Conservation (phyloP, 331 rosid species). For the Pyracantha coccinea region DNA sequence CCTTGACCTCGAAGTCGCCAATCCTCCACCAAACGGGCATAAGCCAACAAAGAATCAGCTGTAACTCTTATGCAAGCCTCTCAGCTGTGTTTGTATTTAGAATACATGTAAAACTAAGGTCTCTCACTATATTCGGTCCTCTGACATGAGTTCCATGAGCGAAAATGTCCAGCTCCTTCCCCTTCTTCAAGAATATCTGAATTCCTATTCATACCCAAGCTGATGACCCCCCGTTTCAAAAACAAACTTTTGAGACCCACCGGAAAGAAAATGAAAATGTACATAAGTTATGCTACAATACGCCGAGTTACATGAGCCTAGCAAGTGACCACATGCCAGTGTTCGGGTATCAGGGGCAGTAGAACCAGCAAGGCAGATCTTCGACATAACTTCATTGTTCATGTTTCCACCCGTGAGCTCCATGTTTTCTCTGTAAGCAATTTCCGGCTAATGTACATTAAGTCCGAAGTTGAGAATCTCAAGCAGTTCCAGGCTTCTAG, state of each 20-base stretch:
- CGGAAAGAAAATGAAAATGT: background rate
- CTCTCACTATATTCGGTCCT: background rate
- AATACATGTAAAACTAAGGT: background rate
- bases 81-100: background rate
- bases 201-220: background rate
- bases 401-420: background rate
- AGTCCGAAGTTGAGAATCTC: background rate
- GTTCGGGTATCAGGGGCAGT: background rate
- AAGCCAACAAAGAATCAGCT: background rate
- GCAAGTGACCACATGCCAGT: background rate
- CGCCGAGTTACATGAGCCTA: conserved; percentile 1
- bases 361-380: conserved; percentile 10
- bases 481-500: background rate
- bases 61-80: background rate
- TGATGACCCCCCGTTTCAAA: background rate
- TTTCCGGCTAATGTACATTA: background rate
- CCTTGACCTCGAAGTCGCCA: background rate
- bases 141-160: background rate
- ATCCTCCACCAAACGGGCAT: background rate
- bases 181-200: background rate
- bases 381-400: background rate
- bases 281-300: background rate
- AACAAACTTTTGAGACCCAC: background rate
- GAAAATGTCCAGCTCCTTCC: background rate
- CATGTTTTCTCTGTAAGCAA: background rate